Evolutionary conservation across 2,329 filamentous ascomycete species (phyloP).

Genomic region (Colletotrichum higginsianum): DNA sequence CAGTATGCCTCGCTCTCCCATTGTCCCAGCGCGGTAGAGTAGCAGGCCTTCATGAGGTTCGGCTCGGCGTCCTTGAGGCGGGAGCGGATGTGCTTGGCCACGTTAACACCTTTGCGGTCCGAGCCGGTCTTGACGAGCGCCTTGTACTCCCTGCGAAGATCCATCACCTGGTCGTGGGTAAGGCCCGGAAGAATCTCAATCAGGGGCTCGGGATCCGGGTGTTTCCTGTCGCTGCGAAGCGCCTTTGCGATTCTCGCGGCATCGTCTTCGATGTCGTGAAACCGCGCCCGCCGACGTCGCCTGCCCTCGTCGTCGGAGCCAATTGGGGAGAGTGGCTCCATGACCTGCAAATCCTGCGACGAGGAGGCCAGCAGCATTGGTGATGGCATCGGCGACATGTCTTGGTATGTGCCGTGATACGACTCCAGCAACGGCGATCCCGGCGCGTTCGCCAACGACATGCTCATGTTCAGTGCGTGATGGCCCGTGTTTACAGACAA

Average conservation of each 20-base stretch:
- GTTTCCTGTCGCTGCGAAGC: slow-evolving; percentile 72
- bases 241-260: slow-evolving; percentile 83
- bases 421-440: slow-evolving; percentile 90
- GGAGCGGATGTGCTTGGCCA: slow-evolving; percentile 87
- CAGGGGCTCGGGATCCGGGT: slow-evolving; percentile 77
- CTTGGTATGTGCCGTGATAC: slow-evolving; percentile 94
- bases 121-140: slow-evolving; percentile 84
- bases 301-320: slow-evolving; percentile 64
- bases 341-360: slow-evolving; percentile 44
- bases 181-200: slow-evolving; percentile 88
- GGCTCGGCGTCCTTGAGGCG: slow-evolving; percentile 81
- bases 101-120: slow-evolving; percentile 83
- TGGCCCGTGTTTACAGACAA: slow-evolving; percentile 65
- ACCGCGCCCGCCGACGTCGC: slow-evolving; percentile 75
- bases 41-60: slow-evolving; percentile 90
- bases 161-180: slow-evolving; percentile 88
- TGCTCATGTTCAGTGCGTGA: slow-evolving; percentile 52
- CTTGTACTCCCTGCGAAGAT: slow-evolving; percentile 92
- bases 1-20: slow-evolving; percentile 98
- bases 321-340: slow-evolving; percentile 68
- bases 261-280: slow-evolving; percentile 88
- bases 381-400: slow-evolving; percentile 94
- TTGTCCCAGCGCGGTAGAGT: slow-evolving; percentile 87
- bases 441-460: slow-evolving; percentile 72
- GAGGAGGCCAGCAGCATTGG: slow-evolving; percentile 72